phyloP scores from a whole-genome alignment of 2,329 filamentous ascomycete species.

The Fusarium brachygibbosum region DNA sequence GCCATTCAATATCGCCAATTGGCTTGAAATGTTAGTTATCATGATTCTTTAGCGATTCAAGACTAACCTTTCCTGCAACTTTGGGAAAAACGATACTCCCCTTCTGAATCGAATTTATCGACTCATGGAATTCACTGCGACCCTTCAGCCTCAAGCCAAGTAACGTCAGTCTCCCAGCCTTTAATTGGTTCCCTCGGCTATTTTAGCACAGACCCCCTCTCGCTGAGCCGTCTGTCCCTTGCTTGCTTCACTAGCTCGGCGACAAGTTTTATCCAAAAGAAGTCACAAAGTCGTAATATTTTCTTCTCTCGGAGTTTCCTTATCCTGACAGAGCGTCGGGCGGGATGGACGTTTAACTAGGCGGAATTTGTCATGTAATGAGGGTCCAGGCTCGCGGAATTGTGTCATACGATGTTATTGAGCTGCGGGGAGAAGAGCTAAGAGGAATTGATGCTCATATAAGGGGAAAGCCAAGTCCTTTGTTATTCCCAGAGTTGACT shows the following conservation, averaged over 20 bases:
- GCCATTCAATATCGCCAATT: background rate
- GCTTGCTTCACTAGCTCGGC: background rate
- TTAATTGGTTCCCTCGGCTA: slow-evolving; percentile 41
- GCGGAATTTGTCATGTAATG: background rate
- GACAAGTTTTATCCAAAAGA: background rate
- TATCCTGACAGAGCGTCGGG: background rate
- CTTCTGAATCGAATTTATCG: background rate
- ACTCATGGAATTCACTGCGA: background rate
- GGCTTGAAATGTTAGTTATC: background rate
- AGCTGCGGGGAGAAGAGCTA: slow-evolving; percentile 1
- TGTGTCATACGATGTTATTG: background rate
- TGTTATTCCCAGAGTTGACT: background rate
- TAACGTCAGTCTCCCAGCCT: background rate
- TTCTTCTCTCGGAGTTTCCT: background rate
- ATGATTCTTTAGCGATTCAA: background rate
- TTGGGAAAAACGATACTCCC: background rate
- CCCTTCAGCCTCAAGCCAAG: background rate
- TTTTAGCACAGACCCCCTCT: slow-evolving; percentile 5
- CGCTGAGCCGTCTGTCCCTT: background rate
- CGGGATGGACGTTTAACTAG: background rate
- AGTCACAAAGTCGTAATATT: background rate
- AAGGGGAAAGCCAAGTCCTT: slow-evolving; percentile 9
- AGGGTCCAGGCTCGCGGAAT: background rate
- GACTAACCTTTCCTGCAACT: background rate
- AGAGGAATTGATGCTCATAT: slow-evolving; percentile 5